Conservation (phyloP, 805 yeast genomes). For the Starmerella sirachaensis region DNA sequence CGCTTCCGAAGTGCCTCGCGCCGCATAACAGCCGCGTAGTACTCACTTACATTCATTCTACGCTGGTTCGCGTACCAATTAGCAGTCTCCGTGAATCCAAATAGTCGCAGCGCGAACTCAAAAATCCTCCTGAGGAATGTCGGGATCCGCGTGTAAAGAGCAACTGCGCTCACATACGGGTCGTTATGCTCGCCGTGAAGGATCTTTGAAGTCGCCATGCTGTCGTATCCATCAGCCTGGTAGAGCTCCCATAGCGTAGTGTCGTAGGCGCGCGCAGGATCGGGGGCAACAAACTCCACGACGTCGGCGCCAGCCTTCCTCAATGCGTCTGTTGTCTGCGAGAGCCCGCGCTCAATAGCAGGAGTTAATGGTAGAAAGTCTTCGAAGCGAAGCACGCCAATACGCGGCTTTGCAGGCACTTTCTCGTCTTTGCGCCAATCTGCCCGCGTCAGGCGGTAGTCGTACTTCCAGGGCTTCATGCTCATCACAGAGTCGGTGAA, state of each 20-base stretch:
- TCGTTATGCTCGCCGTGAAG: constrained; percentile 29
- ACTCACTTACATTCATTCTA: constrained; percentile 26
- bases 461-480: constrained; percentile 45
- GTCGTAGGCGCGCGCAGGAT: constrained; percentile 40
- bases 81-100: constrained; percentile 32
- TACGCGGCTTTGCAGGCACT: constrained; percentile 32
- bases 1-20: constrained; percentile 30
- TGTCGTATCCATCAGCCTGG: constrained; percentile 34
- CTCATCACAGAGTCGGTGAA: constrained; percentile 37
- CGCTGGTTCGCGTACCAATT: constrained; percentile 26
- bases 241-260: constrained; percentile 46
- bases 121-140: constrained; percentile 27
- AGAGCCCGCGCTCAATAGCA: constrained; percentile 32
- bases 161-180: constrained; percentile 28
- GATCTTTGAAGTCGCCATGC: constrained; percentile 23
- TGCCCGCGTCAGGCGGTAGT: constrained; percentile 34
- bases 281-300: constrained; percentile 38
- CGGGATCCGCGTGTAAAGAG: constrained; percentile 27
- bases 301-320: constrained; percentile 38
- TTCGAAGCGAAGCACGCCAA: constrained; percentile 40
- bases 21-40: constrained; percentile 27
- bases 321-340: constrained; percentile 32
- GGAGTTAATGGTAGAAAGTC: constrained; percentile 42
- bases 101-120: constrained; percentile 29
- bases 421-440: constrained; percentile 39